Evolutionary conservation across 129 eudicot genomes (phyloP), one percentile per base, ranked within the genome.

Genomic region (Pittosporum tobira): DNA sequence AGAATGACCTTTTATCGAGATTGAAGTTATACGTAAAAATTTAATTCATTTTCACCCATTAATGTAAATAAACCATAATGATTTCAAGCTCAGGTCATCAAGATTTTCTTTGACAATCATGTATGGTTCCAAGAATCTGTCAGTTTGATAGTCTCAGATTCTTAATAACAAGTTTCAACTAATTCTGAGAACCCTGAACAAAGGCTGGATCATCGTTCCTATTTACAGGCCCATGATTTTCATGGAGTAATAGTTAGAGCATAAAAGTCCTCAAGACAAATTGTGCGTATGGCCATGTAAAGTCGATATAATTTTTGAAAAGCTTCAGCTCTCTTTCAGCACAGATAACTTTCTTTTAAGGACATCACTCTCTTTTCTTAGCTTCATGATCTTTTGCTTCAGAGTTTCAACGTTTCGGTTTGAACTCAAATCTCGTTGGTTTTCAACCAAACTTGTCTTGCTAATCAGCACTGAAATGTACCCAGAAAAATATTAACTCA

Each of bases 341-440:
- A 67, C 77, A 21, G 20, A 48, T 51, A 84, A 48, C 53, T 45
- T 72, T 64, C 94, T 74, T 67, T 67, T 78, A 12, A 84, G 83
- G 53, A 77, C 74, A 64, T 84, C 88, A 53, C 81, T 84, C 54
- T 84, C 94, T 66, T 75, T 84, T 61, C 94, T 71, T 38, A 84
- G 66, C 65, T 73, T 81, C 94, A 81, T 84, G 30, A 84, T 74
- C 76, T 81, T 84, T 77, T 84, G 88, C 72, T 81, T 84, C 64
- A 81, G 71, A 37, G 79, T 29, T 29, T 62, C 67, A 2, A 62
- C 67, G 3, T 62, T 48, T 19, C 67, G 36, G 21, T 8, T 62
- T 48, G 67, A 29, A 30, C 15, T 48, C 22, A 20, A 6, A 31
- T 62, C 67, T 29, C 40, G 43, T 12, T 62, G 67, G 24, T 48